Base-by-base conservation (phyloP, 2,329 filamentous ascomycete species). In the Keithomyces neogunnii region DNA sequence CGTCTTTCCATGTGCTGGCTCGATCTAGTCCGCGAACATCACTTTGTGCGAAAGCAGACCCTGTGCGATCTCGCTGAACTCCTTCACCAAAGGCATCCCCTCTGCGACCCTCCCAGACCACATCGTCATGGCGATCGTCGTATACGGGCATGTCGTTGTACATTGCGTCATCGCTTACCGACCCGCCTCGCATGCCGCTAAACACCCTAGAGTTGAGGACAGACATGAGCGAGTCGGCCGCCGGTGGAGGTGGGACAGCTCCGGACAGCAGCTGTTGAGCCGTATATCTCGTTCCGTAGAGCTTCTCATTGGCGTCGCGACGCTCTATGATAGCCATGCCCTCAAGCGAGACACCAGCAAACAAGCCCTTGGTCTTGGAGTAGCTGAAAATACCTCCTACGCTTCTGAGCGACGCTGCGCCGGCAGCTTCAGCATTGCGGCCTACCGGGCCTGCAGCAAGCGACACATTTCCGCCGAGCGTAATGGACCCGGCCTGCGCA, bases 101-200 rank as follows among this genome's bases (percentile, higher is more conserved):
- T 48, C 78, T 79, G 53, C 82, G 77, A 42, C 86, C 87, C 64
- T 91, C 86, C 89, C 89, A 95, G 5, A 90, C 84, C 7, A 89
- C 83, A 59, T 91, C 84, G 59, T 96, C 90, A 63, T 89, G 86
- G 39, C 77, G 72, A 54, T 92, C 84, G 61, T 92, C 89, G 68
- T 96, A 97, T 29, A 95, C 81, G 10, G 93, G 92, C 26, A 86
- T 81, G 62, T 97, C 91, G 69, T 97, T 97, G 76, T 97, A 97
- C 83, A 93, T 91, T 45, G 73, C 63, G 60, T 88, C 84, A 53
- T 80, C 76, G 45, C 66, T 62, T 5, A 63, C 60, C 11, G 63
- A 53, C 32, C 67, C 68, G 31, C 62, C 63, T 54, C 76, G 70
- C 53, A 80, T 75, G 45, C 90, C 89, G 42, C 82, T 83, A 69